Percentiles rank a stretch among this genome's conserved stretches.
Evolutionary conservation across 805 yeast species (phyloP).

Genomic region (Saccharomycopsis malanga): DNA sequence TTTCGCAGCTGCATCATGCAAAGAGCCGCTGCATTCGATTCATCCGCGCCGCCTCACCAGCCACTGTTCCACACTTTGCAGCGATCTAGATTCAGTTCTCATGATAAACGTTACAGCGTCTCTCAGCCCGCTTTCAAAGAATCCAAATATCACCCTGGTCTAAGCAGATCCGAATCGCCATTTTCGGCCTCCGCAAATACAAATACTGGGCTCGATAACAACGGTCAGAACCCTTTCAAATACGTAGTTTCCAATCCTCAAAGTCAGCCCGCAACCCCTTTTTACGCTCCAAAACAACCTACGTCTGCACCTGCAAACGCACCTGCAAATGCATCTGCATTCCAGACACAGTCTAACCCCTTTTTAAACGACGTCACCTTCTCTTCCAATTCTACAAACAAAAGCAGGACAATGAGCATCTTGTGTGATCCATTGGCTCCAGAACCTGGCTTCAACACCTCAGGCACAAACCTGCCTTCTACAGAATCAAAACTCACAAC

Average conservation of each 20-base stretch:
- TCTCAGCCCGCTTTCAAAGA: background rate
- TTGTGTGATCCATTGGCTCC: conserved; percentile 21
- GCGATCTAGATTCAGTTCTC: background rate
- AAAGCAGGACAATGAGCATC: conserved; percentile 17
- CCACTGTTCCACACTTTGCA: background rate
- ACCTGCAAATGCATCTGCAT: conserved; percentile 1
- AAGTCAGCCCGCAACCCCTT: background rate
- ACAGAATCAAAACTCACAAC: background rate
- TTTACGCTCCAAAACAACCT: conserved; percentile 1
- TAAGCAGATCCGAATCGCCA: conserved; percentile 1
- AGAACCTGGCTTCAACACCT: conserved; percentile 6
- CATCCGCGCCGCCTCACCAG: background rate
- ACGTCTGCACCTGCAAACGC: background rate
- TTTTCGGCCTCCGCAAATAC: background rate
- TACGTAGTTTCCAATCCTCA: conserved; percentile 1
- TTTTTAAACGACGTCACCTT: conserved; percentile 9
- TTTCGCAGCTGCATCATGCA: conserved; percentile 8
- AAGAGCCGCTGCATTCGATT: background rate
- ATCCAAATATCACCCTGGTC: background rate
- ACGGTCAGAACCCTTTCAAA: background rate
- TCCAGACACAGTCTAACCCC: conserved; percentile 8
- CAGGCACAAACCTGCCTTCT: conserved; percentile 3
- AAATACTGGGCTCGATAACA: background rate
- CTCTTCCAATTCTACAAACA: background rate
- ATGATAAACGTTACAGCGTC: background rate